phyloP scores from a whole-genome alignment of 2,329 filamentous ascomycete genomes.

The Paecilomyces fulvus region DNA sequence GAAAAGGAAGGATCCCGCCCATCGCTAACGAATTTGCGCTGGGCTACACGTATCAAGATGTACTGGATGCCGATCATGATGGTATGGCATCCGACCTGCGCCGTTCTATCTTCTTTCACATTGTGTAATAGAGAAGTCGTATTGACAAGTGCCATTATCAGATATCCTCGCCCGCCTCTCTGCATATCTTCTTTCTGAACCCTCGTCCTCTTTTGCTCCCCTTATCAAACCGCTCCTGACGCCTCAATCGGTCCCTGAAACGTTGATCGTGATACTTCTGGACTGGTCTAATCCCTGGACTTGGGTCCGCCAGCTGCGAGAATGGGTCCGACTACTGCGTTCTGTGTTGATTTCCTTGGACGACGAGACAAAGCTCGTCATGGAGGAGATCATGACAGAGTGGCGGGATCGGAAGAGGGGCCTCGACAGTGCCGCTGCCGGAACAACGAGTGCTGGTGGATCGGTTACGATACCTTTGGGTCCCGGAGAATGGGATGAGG shows the following conservation, averaged over 20 bases:
- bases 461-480: constrained; percentile 69
- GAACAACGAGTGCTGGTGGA: constrained; percentile 52
- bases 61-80: constrained; percentile 88
- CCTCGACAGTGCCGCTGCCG: constrained; percentile 40
- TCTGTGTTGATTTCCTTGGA: constrained; percentile 67
- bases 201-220: constrained; percentile 71
- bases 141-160: constrained; percentile 25
- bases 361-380: constrained; percentile 66
- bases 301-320: constrained; percentile 80
- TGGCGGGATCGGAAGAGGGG: constrained; percentile 72
- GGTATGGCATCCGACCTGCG: constrained; percentile 42
- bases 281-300: constrained; percentile 93
- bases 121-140: neutral
- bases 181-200: constrained; percentile 77
- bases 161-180: constrained; percentile 86
- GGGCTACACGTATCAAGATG: constrained; percentile 92
- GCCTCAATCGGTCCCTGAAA: constrained; percentile 74
- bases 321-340: constrained; percentile 79
- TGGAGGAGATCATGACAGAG: constrained; percentile 76
- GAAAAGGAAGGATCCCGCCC: constrained; percentile 55
- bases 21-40: constrained; percentile 87
- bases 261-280: constrained; percentile 79
- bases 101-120: neutral
- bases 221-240: constrained; percentile 79
- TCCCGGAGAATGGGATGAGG: constrained; percentile 89